Conservation (phyloP, 1,139 yeast genomes). For the Dujonia santamariae region DNA sequence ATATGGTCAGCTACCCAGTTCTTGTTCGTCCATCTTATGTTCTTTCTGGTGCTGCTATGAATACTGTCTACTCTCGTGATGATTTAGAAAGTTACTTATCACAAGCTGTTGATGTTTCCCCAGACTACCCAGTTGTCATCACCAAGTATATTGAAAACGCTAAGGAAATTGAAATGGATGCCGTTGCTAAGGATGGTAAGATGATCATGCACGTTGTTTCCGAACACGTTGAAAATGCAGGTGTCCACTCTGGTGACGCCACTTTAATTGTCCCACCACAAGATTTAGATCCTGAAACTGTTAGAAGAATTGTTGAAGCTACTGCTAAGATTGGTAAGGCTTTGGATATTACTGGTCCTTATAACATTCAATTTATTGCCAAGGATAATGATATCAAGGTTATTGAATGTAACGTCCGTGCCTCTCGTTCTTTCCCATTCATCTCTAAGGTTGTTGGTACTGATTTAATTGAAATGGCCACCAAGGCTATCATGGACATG, state of each 20-base stretch:
- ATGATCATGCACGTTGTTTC: conserved; percentile 97
- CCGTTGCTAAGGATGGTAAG: conserved; percentile 94
- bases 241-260: conserved; percentile 99
- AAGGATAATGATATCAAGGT: conserved; percentile 93
- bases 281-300: conserved; percentile 90
- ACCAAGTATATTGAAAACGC: conserved; percentile 97
- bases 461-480: conserved; percentile 95
- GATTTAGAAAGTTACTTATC: conserved; percentile 85
- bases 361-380: conserved; percentile 93
- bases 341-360: conserved; percentile 96
- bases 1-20: conserved; percentile 90
- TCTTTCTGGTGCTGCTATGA: conserved; percentile 98
- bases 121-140: conserved; percentile 96
- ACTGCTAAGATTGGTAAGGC: conserved; percentile 97
- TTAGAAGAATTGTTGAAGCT: conserved; percentile 85
- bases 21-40: conserved; percentile 98
- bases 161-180: conserved; percentile 98
- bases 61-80: conserved; percentile 86
- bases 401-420: conserved; percentile 97
- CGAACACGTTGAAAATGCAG: conserved; percentile 98
- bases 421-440: conserved; percentile 98
- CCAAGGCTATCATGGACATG: conserved; percentile 89
- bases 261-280: conserved; percentile 97
- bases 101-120: conserved; percentile 96
- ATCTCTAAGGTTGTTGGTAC: conserved; percentile 97